A percentile compares a stretch with the other conserved stretches of the same genome.
These are phyloP conservation scores for Pseudozyma hubeiensis DNA, from an alignment of 1,284 basidiomycete species.

Conservation along the genomic window DNA sequence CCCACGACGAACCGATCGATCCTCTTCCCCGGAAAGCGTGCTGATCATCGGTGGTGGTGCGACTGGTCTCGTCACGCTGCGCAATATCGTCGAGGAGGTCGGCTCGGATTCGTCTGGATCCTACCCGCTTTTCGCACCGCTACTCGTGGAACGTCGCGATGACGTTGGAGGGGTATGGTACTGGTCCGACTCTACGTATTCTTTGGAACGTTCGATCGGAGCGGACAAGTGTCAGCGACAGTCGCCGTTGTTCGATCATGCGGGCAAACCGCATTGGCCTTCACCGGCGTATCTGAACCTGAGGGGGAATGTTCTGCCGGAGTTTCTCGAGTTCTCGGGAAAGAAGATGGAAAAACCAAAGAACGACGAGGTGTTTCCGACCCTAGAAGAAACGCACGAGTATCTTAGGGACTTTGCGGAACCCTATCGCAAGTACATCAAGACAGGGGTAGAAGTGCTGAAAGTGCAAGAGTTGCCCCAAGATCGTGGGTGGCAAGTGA, in stretches of 20 bases:
- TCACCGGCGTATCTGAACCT: constrained; percentile 58
- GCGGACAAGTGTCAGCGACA: constrained; percentile 26
- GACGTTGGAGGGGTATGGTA: constrained; percentile 64
- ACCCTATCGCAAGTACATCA: constrained; percentile 32
- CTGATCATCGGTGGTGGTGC: constrained; percentile 63
- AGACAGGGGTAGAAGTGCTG: constrained; percentile 48
- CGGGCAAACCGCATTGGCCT: constrained; percentile 55
- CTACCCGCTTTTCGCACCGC: constrained; percentile 34
- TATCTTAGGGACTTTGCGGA: constrained; percentile 48
- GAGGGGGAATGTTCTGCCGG: constrained; percentile 60
- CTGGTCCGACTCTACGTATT: constrained; percentile 44
- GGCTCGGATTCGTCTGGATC: constrained; percentile 14
- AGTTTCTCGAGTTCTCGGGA: constrained; percentile 56
- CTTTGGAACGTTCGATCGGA: constrained; percentile 31
- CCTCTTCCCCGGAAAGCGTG: constrained; percentile 31
- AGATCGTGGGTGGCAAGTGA: constrained; percentile 41
- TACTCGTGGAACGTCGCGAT: constrained; percentile 53
- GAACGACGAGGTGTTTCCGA: constrained; percentile 53
- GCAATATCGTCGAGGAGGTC: constrained; percentile 43
- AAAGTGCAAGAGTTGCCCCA: constrained; percentile 45
- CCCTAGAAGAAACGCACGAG: constrained; percentile 51
- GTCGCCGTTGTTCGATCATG: constrained; percentile 31
- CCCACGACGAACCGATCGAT: constrained; percentile 11
- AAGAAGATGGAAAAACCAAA: constrained; percentile 42
- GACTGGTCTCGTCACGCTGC: constrained; percentile 55